Base-by-base conservation (phyloP, 768 basidiomycete species). In the Fomitopsis pulvina region DNA sequence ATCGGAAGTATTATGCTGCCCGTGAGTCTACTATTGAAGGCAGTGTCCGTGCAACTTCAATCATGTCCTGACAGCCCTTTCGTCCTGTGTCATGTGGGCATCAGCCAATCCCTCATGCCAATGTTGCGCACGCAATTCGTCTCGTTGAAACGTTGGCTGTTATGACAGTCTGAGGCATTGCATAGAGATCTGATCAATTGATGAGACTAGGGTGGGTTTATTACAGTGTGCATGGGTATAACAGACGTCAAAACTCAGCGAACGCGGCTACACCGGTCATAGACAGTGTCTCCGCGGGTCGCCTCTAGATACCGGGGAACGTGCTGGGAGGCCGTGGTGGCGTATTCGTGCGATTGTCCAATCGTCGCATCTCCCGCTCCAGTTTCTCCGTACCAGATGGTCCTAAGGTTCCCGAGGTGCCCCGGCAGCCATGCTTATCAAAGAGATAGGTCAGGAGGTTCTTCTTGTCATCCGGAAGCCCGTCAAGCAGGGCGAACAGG, bases 391-490 rank as follows among this genome's bases (percentile, higher is more conserved):
- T 73, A 26, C 85, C 78, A 14, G 68, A 68, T n/a, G 65, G 66
- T 8, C 70, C 68, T 40, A 52, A 21, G 2, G 48, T 41, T 28
- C 34, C 49, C 21, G 51, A 58, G 20, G 62, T 48, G 27, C 79
- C 86, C 20, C 90, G 73, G 9, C 78, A 86, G 27, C 83, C 83
- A 59, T 92, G 87, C 64, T 92, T 92, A 64, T 92, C 90, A 56
- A 93, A 93, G 50, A 91, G 71, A 57, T 93, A 93, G 1, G 91
- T 90, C 43, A 93, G 71, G 16, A 92, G 71, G 61, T 93, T 92
- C 74, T 91, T 92, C 74, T 92, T 90, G 59, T 89, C 88, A 52
- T 90, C 85, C n/a, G 87, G 81, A 37, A 93, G 72, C 4, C 85
- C 87, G 50, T 89, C 87, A 40, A 93, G 69, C 16, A 93, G 77